Base-by-base conservation (phyloP, 768 basidiomycete species). In the Boletellus ananiceps region DNA sequence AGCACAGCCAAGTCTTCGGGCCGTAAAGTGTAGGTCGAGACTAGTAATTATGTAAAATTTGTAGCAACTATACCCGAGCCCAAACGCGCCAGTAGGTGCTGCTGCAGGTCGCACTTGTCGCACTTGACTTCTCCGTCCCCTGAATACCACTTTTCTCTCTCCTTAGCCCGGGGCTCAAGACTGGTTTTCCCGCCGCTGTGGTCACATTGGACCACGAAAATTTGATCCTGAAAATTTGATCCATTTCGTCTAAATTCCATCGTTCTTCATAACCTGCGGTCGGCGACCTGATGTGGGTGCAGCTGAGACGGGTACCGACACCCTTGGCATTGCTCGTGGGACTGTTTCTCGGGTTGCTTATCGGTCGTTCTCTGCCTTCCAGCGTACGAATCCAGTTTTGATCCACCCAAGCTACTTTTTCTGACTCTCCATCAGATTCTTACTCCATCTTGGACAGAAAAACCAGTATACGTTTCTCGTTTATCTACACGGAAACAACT, bases 401-500 rank as follows among this genome's bases (percentile, higher is more conserved):
- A 15, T 8, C 5, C 1, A 33, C 34, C 16, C 0, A 6, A 18
- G 23, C 23, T 25, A 25, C 19, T 8, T 25, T 31, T 8, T 33
- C 39, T 53, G 40, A 50, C 41, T 12, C 40, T 47, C 19, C 38
- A 40, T 40, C 40, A 66, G 66, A 35, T 67, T 33, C 55, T 57
- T 36, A 31, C 57, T 63, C 61, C 71, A 2, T 67, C 75, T 14
- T 87, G 84, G 83, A 70, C 78, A 39, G 78, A 76, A 62, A 71
- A 77, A 4, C 77, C 78, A 32, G 69, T 79, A 50, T 71, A 66
- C 37, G 62, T 64, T 7, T 71, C 74, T 2, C 76, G 77, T 61
- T 67, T 78, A 57, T 72, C 80, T 47, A 76, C 78, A 42, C 79
- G 78, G 27, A 81, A 85, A 49, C 78, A 81, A 14, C 75, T 90